A percentile compares a stretch with the other conserved stretches of the same genome.
These are phyloP conservation scores for Malus orientalis DNA, from an alignment of 306 rosid genomes.

Conservation along the genomic window DNA sequence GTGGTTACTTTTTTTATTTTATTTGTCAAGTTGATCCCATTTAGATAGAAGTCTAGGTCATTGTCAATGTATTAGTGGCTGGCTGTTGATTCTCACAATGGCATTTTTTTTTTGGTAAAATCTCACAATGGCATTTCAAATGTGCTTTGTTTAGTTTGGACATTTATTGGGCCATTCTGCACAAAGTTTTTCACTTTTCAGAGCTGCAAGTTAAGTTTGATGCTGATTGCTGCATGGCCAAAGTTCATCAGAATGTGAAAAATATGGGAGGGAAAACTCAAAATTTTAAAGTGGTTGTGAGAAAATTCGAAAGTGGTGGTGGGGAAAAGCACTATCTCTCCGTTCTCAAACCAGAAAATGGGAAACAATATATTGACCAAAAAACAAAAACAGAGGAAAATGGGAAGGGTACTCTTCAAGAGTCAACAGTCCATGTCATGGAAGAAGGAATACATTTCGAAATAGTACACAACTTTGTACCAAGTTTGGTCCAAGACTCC, in stretches of 20 bases:
- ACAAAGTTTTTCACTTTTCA: background rate
- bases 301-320: background rate
- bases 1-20: constrained; percentile 6
- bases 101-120: background rate
- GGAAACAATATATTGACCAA: too few relatives aligned
- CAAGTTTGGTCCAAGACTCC: too few relatives aligned
- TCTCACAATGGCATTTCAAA: constrained; percentile 5
- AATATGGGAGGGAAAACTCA: background rate
- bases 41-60: constrained; percentile 13
- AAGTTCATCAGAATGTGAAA: background rate
- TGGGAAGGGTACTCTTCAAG: too few relatives aligned
- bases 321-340: background rate
- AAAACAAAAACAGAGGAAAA: too few relatives aligned
- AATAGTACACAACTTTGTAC: too few relatives aligned
- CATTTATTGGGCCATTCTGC: too few relatives aligned
- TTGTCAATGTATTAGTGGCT: constrained; percentile 6
- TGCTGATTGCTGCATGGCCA: background rate
- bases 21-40: constrained; percentile 17
- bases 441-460: too few relatives aligned
- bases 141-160: background rate
- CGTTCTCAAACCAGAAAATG: too few relatives aligned
- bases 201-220: background rate
- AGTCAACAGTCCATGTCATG: too few relatives aligned
- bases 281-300: background rate
- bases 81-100: constrained; percentile 10